phyloP scores from a whole-genome alignment of 2,329 filamentous ascomycete genomes.

The Diaporthe longicolla region DNA sequence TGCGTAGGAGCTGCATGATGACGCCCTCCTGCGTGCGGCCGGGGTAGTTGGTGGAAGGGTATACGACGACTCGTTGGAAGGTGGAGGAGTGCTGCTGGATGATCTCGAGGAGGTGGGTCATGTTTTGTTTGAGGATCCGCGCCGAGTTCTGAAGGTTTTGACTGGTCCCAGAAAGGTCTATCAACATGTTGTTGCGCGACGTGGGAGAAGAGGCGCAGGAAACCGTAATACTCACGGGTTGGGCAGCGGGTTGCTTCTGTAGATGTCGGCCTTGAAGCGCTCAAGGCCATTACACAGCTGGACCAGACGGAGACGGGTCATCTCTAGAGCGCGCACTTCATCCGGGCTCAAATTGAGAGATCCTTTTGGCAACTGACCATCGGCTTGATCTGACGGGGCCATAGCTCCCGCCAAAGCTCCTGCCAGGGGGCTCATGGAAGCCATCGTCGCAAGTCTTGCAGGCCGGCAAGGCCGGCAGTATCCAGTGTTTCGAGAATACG shows the following conservation, averaged over 20 bases:
- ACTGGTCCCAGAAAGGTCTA: conserved; percentile 56
- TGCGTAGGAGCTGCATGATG: conserved; percentile 80
- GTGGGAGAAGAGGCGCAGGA: background rate
- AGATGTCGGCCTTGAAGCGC: conserved; percentile 73
- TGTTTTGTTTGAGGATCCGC: conserved; percentile 78
- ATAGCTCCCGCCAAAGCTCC: conserved; percentile 17
- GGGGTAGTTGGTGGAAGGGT: conserved; percentile 82
- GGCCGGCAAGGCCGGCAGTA: background rate
- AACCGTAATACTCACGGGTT: conserved; percentile 65
- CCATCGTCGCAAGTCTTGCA: conserved; percentile 13
- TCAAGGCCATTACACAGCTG: conserved; percentile 78
- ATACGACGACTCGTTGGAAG: conserved; percentile 78
- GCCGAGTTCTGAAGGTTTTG: conserved; percentile 80
- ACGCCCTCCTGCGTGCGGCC: conserved; percentile 77
- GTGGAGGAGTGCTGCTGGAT: conserved; percentile 76
- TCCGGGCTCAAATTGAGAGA: conserved; percentile 68
- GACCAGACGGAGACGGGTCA: conserved; percentile 76
- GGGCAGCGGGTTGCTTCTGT: conserved; percentile 76
- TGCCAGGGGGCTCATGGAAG: conserved; percentile 23
- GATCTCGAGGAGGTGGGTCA: conserved; percentile 75
- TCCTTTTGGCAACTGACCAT: conserved; percentile 17
- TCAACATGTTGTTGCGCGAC: background rate
- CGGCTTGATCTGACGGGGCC: conserved; percentile 1
- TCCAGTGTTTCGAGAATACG: background rate
- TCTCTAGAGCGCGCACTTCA: conserved; percentile 78